Evolutionary conservation across 2,329 filamentous ascomycete species (phyloP), one percentile per base, ranked within the genome.

Genomic region (Stagonosporopsis chrysanthemi): DNA sequence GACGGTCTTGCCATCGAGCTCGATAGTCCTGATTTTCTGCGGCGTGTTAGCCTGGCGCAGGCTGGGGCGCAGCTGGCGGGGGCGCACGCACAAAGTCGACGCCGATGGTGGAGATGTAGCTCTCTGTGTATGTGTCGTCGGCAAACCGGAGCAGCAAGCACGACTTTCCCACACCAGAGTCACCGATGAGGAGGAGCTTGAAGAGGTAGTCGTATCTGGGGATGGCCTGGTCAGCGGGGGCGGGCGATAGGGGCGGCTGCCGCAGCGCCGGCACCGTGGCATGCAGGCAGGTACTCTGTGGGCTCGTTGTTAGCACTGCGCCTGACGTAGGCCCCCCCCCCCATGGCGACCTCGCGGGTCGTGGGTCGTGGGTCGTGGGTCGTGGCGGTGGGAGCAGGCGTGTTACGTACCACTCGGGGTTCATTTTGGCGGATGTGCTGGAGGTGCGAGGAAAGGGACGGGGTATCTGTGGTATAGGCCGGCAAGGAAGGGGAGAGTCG

Each of bases 121-220:
- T 96, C 84, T 98, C 95, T 61, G 95, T 99, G 85, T 98, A 99
- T 80, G 95, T 98, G 60, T 74, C 73, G 62, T 74, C 95, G 77
- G 95, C 95, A 77, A 99, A 99, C 83, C 95, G 92, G 78, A 99
- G 86, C 70, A 99, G 86, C 83, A 99, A 81, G 83, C 95, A 99
- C 77, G 95, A 99, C 90, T 99, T 99, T 90, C 95, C 95, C 76
- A 99, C 95, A 88, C 95, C 95, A 80, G 95, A 99, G 81, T 99
- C 95, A 82, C 95, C 95, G 88, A 99, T 99, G 84, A 99, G 94
- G 81, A 99, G 91, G 69, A 99, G 92, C 89, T 99, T 99, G 89
- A 99, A 99, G 77, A 99, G 92, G 81, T 99, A 99, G 80, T 99
- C 95, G 90, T 99, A 99, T 95, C 95, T 98, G 77, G 50, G 23